Base-by-base conservation (phyloP, 441 rosid genomes). In the Adansonia madagascariensis region DNA sequence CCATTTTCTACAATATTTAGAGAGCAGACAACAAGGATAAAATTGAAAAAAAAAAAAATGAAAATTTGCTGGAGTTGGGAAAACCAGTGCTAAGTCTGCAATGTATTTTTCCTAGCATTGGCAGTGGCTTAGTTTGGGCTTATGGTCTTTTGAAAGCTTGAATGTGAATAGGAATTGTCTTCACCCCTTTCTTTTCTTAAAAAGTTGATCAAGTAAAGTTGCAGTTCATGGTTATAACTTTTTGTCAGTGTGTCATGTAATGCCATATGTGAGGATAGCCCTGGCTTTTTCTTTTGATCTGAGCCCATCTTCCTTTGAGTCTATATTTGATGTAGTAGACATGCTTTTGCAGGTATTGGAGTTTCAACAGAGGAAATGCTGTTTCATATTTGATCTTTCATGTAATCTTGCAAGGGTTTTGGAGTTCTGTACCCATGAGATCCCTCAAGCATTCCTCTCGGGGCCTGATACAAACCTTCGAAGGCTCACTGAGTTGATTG, bases 381-480 rank as follows among this genome's bases (percentile, higher is more conserved):
- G 90, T 74, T 88, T 93, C 77, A 92, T 94, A 83, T 97, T 91
- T 82, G 98, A 94, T 85, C 95, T 94, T 79, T 94, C 98, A 2
- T 93, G 98, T 86, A 94, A 67, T 82, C 98, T 97, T 47, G 89
- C 97, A 39, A 92, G 90, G 85, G 89, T 97, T 50, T 83, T 97
- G 89, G 99, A 97, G 88, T 97, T 97, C 87, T 97, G 93, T 82
- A 93, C 97, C 68, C 85, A 18, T 44, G 97, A 90, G 86, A 89
- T 91, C 75, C 98, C 99, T 72, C 97, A 85, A 79, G 95, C 94
- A 18, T 97, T 97, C 80, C 90, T 97, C 60, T 63, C 85, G 27
- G 98, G 99, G 81, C 77, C 89, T 27, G 98, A 91, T 81, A 97
- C 94, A 67, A 97, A 97, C 84, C 97, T 97, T 50, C 93, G 91